These are phyloP conservation scores for Aspergillus jensenii DNA, from an alignment of 2,329 filamentous ascomycete genomes.

Conservation along the genomic window DNA sequence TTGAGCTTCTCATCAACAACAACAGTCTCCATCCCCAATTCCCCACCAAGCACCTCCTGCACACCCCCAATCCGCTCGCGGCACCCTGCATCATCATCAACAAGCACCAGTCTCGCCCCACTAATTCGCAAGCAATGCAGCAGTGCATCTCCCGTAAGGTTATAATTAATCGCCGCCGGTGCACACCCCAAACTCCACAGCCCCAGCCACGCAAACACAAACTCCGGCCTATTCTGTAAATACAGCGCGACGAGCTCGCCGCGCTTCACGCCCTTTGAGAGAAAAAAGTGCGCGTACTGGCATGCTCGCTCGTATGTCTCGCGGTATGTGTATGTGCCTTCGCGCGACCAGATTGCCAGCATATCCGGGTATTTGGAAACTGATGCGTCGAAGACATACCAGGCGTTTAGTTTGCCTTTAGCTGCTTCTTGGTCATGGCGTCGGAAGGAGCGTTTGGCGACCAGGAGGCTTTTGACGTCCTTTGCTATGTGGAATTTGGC, in stretches of 20 bases:
- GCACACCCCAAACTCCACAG: slow-evolving; percentile 66
- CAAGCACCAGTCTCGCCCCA: slow-evolving; percentile 56
- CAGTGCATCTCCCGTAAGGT: slow-evolving; percentile 63
- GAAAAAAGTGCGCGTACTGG: slow-evolving; percentile 64
- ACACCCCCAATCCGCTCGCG: slow-evolving; percentile 58
- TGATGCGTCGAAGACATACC: slow-evolving; percentile 64
- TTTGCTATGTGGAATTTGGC: slow-evolving; percentile 67
- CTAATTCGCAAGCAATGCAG: slow-evolving; percentile 65
- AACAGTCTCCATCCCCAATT: slow-evolving; percentile 60
- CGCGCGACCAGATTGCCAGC: slow-evolving; percentile 67
- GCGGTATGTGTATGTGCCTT: slow-evolving; percentile 59
- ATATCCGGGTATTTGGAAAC: slow-evolving; percentile 54
- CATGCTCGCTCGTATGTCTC: slow-evolving; percentile 57
- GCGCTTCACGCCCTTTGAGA: slow-evolving; percentile 57
- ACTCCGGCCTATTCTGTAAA: slow-evolving; percentile 67
- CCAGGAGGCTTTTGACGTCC: slow-evolving; percentile 55
- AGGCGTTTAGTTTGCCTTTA: slow-evolving; percentile 58
- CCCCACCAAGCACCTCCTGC: slow-evolving; percentile 48
- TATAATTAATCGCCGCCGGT: slow-evolving; percentile 71
- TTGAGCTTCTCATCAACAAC: slow-evolving; percentile 52
- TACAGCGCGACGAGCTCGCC: slow-evolving; percentile 65
- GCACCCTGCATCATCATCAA: slow-evolving; percentile 58
- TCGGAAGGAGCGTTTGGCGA: slow-evolving; percentile 44
- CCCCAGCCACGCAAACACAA: slow-evolving; percentile 65
- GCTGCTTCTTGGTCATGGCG: slow-evolving; percentile 49